These are phyloP conservation scores for Hanseniaspora jakobsenii DNA, from an alignment of 805 yeast species.

Conservation along the genomic window DNA sequence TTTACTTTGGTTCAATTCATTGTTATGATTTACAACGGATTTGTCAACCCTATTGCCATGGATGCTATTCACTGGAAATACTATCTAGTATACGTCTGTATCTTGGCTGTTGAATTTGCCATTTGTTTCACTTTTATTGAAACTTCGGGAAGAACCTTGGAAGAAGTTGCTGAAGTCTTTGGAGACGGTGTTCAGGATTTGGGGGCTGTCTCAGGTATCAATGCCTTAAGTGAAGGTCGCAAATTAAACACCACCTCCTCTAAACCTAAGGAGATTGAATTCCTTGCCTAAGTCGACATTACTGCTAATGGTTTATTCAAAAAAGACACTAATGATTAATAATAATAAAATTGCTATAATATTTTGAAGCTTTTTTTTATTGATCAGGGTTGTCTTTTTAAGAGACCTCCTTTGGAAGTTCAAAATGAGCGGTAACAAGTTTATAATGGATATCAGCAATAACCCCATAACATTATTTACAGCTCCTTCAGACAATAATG, in stretches of 20 bases:
- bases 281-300: no score
- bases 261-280: conserved; percentile 9
- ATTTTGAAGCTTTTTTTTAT: no score
- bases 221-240: conserved; percentile 16
- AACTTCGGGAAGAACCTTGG: conserved; percentile 31
- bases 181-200: conserved; percentile 23
- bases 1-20: conserved; percentile 21
- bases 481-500: no score
- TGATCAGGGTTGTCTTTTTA: no score
- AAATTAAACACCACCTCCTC: background rate
- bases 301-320: no score
- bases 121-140: conserved; percentile 30
- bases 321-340: no score
- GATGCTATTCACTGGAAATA: conserved; percentile 30
- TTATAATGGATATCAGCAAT: no score
- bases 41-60: conserved; percentile 32
- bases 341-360: no score
- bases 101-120: conserved; percentile 25
- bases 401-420: no score
- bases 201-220: conserved; percentile 15
- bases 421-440: no score
- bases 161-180: conserved; percentile 31
- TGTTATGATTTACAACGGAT: conserved; percentile 27
- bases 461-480: no score
- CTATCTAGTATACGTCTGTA: conserved; percentile 29